A percentile compares a stretch with the other conserved stretches of the same genome.
Conservation (phyloP, 257 asterid species). For the Salvia miltiorrhiza region DNA sequence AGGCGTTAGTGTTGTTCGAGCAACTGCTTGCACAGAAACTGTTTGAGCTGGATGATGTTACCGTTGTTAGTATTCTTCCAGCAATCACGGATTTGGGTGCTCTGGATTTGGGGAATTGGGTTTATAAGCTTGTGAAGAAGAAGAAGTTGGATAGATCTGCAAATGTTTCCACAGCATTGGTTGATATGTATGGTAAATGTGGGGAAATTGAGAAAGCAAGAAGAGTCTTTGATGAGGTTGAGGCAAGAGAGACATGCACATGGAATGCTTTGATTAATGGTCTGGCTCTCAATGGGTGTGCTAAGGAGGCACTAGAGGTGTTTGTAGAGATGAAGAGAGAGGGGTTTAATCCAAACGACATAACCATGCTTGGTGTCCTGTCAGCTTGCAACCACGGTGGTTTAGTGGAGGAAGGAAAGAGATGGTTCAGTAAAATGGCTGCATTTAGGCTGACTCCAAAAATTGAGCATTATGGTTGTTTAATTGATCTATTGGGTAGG, state of each 20-base stretch:
- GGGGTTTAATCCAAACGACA: constrained; percentile 53
- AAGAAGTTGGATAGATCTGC: constrained; percentile 61
- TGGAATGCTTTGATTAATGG: constrained; percentile 97
- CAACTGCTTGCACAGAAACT: constrained; percentile 42
- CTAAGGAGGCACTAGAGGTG: constrained; percentile 64
- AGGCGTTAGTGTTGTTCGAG: constrained; percentile 62
- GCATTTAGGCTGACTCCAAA: constrained; percentile 45
- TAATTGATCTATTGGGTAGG: constrained; percentile 81
- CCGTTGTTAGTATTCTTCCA: constrained; percentile 76
- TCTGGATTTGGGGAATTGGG: constrained; percentile 79
- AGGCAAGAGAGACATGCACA: constrained; percentile 49
- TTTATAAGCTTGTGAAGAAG: constrained; percentile 51
- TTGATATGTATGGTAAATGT: constrained; percentile 90
- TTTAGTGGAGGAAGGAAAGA: constrained; percentile 79
- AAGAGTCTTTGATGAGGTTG: constrained; percentile 44
- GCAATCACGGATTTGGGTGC: constrained; percentile 89
- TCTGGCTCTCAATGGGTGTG: constrained; percentile 79
- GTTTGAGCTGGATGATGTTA: constrained; percentile 70
- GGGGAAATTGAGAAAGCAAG: constrained; percentile 72
- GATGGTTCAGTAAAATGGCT: constrained; percentile 66
- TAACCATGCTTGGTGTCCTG: constrained; percentile 82
- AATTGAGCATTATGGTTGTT: constrained; percentile 85
- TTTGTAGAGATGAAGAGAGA: constrained; percentile 54
- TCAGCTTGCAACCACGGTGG: constrained; percentile 97
- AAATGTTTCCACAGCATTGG: constrained; percentile 75